phyloP scores from a whole-genome alignment of 805 yeast genomes.

The Pichia pseudocactophila region DNA sequence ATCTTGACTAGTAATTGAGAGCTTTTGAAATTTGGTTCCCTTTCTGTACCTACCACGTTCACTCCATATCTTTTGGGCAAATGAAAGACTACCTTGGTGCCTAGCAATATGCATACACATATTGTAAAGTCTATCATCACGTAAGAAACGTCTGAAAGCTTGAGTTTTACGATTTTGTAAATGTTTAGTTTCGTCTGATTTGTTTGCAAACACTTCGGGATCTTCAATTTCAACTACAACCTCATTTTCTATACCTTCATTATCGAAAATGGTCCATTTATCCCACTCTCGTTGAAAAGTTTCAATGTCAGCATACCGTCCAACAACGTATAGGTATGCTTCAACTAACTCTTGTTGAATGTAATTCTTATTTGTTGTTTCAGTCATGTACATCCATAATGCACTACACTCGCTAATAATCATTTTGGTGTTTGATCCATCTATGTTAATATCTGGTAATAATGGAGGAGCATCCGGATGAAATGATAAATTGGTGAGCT shows the following conservation, averaged over 20 bases:
- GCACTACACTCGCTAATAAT: conserved; percentile 73
- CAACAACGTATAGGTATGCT: conserved; percentile 42
- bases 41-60: conserved; percentile 73
- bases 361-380: conserved; percentile 12
- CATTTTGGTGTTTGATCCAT: conserved; percentile 25
- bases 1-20: conserved; percentile 32
- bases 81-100: conserved; percentile 40
- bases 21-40: conserved; percentile 37
- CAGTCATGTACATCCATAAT: conserved; percentile 48
- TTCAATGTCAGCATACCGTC: conserved; percentile 28
- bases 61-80: conserved; percentile 63
- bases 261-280: conserved; percentile 27
- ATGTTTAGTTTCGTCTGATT: neutral
- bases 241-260: conserved; percentile 20
- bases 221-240: conserved; percentile 19
- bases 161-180: neutral
- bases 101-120: conserved; percentile 61
- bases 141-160: conserved; percentile 19
- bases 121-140: conserved; percentile 45
- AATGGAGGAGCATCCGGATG: conserved; percentile 56
- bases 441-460: conserved; percentile 39
- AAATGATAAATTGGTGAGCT: conserved; percentile 24
- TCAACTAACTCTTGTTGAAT: conserved; percentile 38
- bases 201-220: conserved; percentile 4
- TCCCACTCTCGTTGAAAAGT: conserved; percentile 31